Evolutionary conservation across 2,329 filamentous ascomycete genomes (phyloP), one percentile per base, ranked within the genome.

Genomic region (Calonectria hawksworthii): DNA sequence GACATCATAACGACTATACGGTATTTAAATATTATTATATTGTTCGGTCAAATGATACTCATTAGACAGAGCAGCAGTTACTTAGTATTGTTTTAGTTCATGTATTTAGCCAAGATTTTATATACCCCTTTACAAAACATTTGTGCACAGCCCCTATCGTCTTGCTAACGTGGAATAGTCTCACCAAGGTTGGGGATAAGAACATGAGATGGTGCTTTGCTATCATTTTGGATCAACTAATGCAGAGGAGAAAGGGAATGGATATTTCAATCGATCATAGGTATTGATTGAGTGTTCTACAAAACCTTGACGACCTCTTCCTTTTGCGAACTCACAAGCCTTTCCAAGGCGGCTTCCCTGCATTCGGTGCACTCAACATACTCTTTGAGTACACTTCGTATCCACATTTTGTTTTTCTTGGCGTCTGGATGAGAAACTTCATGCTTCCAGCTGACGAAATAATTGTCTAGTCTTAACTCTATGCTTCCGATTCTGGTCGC

Each of bases 391-490:
- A 36, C 14, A 14, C 21, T 9, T 6, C 59, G 10, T 23, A 65
- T 18, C 66, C 71, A 73, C 2, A 23, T 14, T 23, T 47, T 65
- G 4, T 63, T n/a, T 2, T n/a, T 18, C 8, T 34, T 63, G 30
- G 32, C 18, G 3, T 18, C n/a, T 2, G 52, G 23, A 41, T 75
- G 73, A 13, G 50, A 13, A 18, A 63, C 28, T 1, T 63, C 23
- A 2, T 30, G 18, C n/a, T 73, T 75, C 73, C 70, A 75, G 3
- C 23, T 36, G 14, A 73, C 73, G 8, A 69, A 69, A 36, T 75
- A 75, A 26, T 75, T 75, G 18, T 72, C 69, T 6, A 10, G 26
- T 21, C 69, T 72, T n/a, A 75, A 13, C 32, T 75, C 69, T 23
- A 75, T 23, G 38, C 69, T 66, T 21, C 73, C 73, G 23, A 75